Conservation (phyloP, 768 basidiomycete species). For the Kwoniella newhampshirensis region DNA sequence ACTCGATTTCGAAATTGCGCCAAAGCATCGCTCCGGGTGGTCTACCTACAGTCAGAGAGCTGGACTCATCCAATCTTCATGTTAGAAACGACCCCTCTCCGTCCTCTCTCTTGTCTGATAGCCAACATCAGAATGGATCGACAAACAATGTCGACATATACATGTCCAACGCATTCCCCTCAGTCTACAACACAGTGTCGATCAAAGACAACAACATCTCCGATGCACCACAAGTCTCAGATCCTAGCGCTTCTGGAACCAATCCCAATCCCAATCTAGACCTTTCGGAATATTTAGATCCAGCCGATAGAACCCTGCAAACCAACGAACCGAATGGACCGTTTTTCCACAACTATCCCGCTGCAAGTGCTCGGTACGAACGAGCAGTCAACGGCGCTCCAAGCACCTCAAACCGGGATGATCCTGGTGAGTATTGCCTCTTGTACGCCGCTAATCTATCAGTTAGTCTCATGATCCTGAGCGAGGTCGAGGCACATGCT, state of each 20-base stretch:
- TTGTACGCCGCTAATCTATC: conserved; percentile 7
- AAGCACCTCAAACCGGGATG: conserved; percentile 6
- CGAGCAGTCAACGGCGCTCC: background rate
- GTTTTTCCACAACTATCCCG: conserved; percentile 20
- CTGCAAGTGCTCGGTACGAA: conserved; percentile 3
- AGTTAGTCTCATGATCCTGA: conserved; percentile 27
- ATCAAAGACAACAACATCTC: background rate
- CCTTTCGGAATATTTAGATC: conserved; percentile 35
- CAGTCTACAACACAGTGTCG: too few relatives aligned
- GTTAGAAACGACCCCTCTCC: background rate
- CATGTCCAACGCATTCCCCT: too few relatives aligned
- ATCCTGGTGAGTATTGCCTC: conserved; percentile 17
- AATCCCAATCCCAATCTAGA: conserved; percentile 17
- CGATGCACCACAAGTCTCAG: background rate
- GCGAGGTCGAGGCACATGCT: conserved; percentile 16
- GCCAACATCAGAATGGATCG: too few relatives aligned
- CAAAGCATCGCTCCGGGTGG: too few relatives aligned
- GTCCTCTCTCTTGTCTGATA: too few relatives aligned
- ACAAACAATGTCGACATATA: too few relatives aligned
- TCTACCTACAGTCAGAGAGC: too few relatives aligned
- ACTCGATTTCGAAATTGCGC: background rate
- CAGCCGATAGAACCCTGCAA: conserved; percentile 16
- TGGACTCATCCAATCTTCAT: too few relatives aligned
- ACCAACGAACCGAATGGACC: conserved; percentile 12
- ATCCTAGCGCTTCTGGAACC: background rate